Conservation (phyloP, 129 eudicot genomes). For the Flaveria brownii region DNA sequence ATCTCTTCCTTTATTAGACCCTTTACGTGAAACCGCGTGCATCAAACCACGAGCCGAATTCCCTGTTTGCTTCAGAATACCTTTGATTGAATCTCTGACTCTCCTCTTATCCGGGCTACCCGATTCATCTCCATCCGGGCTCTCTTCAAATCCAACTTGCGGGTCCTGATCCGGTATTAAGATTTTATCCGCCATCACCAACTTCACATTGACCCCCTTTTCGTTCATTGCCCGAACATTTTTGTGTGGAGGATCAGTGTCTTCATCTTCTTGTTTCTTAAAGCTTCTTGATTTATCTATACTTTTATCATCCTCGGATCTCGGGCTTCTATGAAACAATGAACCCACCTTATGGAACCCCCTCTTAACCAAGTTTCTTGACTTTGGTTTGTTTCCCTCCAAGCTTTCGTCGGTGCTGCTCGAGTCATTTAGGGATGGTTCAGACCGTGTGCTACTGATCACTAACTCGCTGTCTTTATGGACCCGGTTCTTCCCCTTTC, state of each 20-base stretch:
- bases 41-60: conserved; percentile 70
- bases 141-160: conserved; percentile 40
- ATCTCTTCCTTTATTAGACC: conserved; percentile 41
- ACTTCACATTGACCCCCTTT: conserved; percentile 50
- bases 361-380: conserved; percentile 41
- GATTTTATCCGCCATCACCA: conserved; percentile 49
- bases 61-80: conserved; percentile 62
- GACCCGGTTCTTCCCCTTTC: conserved; percentile 61
- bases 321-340: conserved; percentile 49
- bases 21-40: conserved; percentile 56
- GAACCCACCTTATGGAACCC: conserved; percentile 62
- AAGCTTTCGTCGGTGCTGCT: conserved; percentile 57
- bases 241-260: conserved; percentile 45
- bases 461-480: conserved; percentile 30
- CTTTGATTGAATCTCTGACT: conserved; percentile 57
- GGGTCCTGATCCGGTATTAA: conserved; percentile 31
- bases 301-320: conserved; percentile 36
- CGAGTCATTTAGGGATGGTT: conserved; percentile 36
- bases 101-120: conserved; percentile 45
- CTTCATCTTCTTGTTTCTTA: conserved; percentile 31
- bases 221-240: conserved; percentile 51
- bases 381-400: conserved; percentile 43
- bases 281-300: conserved; percentile 14
- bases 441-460: conserved; percentile 36
- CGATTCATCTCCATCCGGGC: conserved; percentile 43